These are phyloP conservation scores for Cladorrhinum sp. DNA, from an alignment of 2,329 filamentous ascomycete genomes.

Conservation along the genomic window DNA sequence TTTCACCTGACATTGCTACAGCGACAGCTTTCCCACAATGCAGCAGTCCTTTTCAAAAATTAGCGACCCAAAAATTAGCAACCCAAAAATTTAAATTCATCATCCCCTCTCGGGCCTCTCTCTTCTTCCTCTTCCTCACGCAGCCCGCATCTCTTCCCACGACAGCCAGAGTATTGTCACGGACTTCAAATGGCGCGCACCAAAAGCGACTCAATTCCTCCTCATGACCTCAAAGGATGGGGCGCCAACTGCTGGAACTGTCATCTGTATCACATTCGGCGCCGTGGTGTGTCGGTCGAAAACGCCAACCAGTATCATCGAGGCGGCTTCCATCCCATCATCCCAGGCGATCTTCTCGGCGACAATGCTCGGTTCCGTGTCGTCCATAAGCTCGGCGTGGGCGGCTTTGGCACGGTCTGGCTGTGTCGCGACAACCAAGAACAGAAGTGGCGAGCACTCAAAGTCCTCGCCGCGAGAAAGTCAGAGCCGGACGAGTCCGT, in stretches of 20 bases:
- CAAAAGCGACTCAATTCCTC: not conserved
- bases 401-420: conserved; percentile 15
- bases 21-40: too few relatives aligned
- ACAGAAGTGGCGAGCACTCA: conserved; percentile 14
- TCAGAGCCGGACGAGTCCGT: not conserved
- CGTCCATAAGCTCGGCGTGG: conserved; percentile 15
- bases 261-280: not conserved
- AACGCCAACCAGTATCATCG: not conserved
- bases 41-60: too few relatives aligned
- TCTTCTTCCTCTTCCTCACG: too few relatives aligned
- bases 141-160: too few relatives aligned
- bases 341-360: conserved; percentile 11
- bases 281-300: not conserved
- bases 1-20: too few relatives aligned
- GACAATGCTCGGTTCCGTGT: conserved; percentile 9
- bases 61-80: too few relatives aligned
- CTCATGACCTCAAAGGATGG: not conserved
- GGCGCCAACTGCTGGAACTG: not conserved
- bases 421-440: conserved; percentile 13
- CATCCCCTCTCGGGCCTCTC: too few relatives aligned
- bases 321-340: conserved; percentile 14
- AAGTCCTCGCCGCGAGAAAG: not conserved
- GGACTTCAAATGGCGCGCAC: not conserved
- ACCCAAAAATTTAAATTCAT: too few relatives aligned
- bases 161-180: too few relatives aligned